These are phyloP conservation scores for Podospora pseudocomata DNA, from an alignment of 495 filamentous ascomycete genomes.

Conservation along the genomic window DNA sequence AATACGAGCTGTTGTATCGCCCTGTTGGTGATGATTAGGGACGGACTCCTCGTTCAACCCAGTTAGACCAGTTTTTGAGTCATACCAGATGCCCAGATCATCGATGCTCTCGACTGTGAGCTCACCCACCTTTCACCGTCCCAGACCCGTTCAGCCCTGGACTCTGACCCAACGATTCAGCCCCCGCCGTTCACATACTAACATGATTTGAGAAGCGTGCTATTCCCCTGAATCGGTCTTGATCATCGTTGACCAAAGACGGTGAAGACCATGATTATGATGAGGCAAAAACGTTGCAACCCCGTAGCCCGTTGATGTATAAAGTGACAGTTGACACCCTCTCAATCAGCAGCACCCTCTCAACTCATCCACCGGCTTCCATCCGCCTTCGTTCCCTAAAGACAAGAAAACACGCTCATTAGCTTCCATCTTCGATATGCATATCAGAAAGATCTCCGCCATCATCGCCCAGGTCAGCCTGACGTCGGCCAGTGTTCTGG, in stretches of 20 bases:
- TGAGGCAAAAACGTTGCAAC: not conserved
- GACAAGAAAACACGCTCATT: not conserved
- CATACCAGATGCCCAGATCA: not conserved
- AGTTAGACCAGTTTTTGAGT: not conserved
- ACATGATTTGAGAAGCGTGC: not conserved
- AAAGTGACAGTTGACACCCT: not conserved
- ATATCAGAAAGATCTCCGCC: slow-evolving; percentile 19
- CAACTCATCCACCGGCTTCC: not conserved
- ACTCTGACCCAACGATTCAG: not conserved
- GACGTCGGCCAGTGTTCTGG: slow-evolving; percentile 17
- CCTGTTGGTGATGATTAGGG: not conserved
- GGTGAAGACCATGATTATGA: not conserved
- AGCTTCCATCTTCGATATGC: slow-evolving; percentile 6
- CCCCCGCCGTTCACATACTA: not conserved
- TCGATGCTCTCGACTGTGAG: not conserved
- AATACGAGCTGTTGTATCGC: not conserved
- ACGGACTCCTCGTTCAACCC: not conserved
- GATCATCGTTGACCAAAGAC: not conserved
- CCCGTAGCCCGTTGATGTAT: not conserved
- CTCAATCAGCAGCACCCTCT: not conserved
- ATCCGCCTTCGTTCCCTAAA: not conserved
- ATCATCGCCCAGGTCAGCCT: slow-evolving; percentile 14
- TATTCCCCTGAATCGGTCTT: not conserved
- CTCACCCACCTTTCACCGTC: not conserved
- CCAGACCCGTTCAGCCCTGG: not conserved